Evolutionary conservation across 306 rosid species (phyloP).

Genomic region (Castanea mollissima): DNA sequence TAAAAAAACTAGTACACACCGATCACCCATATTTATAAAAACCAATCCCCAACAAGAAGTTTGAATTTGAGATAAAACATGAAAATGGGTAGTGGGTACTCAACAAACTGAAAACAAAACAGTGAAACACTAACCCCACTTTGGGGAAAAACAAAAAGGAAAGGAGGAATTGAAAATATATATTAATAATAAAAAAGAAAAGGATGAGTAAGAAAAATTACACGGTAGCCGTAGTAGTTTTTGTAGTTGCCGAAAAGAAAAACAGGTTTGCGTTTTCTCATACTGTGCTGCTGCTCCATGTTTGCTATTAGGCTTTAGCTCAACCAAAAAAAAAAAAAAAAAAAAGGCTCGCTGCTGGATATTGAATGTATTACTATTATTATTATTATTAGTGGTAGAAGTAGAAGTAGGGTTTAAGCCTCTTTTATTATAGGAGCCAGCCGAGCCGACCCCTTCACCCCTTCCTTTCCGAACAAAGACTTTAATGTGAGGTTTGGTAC

Average conservation of each 20-base stretch:
- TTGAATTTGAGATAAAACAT: neutral
- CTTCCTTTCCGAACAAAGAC: too few species aligned
- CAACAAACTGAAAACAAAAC: neutral
- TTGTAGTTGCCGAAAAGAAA: constrained; percentile 79
- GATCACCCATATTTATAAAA: neutral
- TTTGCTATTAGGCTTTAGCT: neutral
- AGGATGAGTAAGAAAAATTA: constrained; percentile 18
- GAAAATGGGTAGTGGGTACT: neutral
- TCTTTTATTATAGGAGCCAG: too few species aligned
- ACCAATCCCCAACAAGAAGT: neutral
- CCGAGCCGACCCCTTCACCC: too few species aligned
- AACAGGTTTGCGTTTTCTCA: constrained; percentile 39
- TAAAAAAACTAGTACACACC: neutral
- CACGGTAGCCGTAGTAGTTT: constrained; percentile 88
- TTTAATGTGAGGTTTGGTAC: too few species aligned
- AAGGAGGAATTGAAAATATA: neutral
- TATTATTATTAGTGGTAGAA: too few species aligned
- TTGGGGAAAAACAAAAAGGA: neutral
- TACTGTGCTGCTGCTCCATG: constrained; percentile 12
- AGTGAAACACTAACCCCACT: neutral
- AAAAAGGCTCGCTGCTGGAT: too few species aligned
- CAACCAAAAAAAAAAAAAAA: neutral
- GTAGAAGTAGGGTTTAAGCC: too few species aligned
- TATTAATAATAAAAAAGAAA: neutral
- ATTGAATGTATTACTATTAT: too few species aligned